These are phyloP conservation scores for Blastobotrys arbuscula DNA, from an alignment of 1,139 yeast species.

Conservation along the genomic window DNA sequence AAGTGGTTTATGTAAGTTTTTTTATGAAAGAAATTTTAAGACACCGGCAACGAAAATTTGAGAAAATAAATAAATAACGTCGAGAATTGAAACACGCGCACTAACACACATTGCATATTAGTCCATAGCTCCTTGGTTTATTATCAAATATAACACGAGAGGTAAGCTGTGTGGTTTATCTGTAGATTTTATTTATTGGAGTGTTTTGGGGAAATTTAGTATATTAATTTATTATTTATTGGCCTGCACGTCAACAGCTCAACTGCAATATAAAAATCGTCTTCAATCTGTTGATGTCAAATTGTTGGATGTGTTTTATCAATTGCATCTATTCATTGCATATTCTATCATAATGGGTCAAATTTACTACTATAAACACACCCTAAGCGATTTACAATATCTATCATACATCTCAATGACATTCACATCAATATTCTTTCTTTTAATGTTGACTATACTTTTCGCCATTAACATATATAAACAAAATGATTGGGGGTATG, in stretches of 20 bases:
- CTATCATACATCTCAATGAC: slow-evolving; percentile 3
- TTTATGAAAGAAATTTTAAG: not conserved
- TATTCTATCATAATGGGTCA: slow-evolving; percentile 8
- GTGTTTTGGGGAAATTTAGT: slow-evolving; percentile 11
- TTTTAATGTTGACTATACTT: not conserved
- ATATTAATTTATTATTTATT: slow-evolving; percentile 11
- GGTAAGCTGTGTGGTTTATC: slow-evolving; percentile 16
- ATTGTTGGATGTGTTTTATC: not conserved
- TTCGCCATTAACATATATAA: slow-evolving; percentile 2
- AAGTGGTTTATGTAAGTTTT: not conserved
- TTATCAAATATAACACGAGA: slow-evolving; percentile 12
- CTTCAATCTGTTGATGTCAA: not conserved
- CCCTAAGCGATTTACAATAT: slow-evolving; percentile 14
- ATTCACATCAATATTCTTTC: not conserved
- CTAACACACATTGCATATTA: not conserved
- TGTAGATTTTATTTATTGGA: slow-evolving; percentile 17
- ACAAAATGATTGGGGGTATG: slow-evolving; percentile 14
- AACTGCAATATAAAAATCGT: slow-evolving; percentile 6
- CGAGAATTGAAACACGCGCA: not conserved
- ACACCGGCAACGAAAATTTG: not conserved
- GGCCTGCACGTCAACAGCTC: slow-evolving; percentile 1
- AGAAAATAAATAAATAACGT: not conserved
- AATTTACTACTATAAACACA: slow-evolving; percentile 8
- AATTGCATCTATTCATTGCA: slow-evolving; percentile 1
- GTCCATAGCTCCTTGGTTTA: slow-evolving; percentile 12